A percentile compares a stretch with the other conserved stretches of the same genome.
phyloP scores from a whole-genome alignment of 2,329 filamentous ascomycete genomes.

The Epicoccum sorghinum region DNA sequence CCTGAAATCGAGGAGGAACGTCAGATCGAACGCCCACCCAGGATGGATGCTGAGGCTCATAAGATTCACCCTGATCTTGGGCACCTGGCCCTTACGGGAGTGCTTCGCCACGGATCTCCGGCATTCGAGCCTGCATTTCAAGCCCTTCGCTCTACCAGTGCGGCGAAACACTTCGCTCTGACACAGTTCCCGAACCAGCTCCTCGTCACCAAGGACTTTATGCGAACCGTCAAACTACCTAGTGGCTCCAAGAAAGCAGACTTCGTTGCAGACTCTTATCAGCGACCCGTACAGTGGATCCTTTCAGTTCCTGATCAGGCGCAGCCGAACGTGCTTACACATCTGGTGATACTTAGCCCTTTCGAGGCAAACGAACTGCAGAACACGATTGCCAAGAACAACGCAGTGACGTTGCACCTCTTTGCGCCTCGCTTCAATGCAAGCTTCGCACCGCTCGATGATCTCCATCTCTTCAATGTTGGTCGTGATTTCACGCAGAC shows the following conservation, averaged over 20 bases:
- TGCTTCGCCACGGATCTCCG: constrained; percentile 24
- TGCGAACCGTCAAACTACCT: constrained; percentile 50
- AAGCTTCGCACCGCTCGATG: constrained; percentile 51
- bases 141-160: constrained; percentile 51
- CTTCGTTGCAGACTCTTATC: constrained; percentile 53
- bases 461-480: constrained; percentile 53
- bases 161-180: constrained; percentile 43
- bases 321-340: not conserved
- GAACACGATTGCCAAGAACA: constrained; percentile 43
- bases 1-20: constrained; percentile 68
- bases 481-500: constrained; percentile 19
- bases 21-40: constrained; percentile 58
- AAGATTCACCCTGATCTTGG: constrained; percentile 52
- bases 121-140: constrained; percentile 57
- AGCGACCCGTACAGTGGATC: constrained; percentile 63
- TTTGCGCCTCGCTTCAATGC: constrained; percentile 57
- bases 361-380: constrained; percentile 64
- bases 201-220: constrained; percentile 60
- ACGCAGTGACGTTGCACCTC: constrained; percentile 54
- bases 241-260: not conserved
- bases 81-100: constrained; percentile 50
- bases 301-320: constrained; percentile 37
- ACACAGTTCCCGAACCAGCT: constrained; percentile 49
- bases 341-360: constrained; percentile 64
- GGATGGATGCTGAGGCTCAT: constrained; percentile 51